Percentiles rank a stretch among this genome's conserved stretches.
These are phyloP conservation scores for Tolypocladium inflatum DNA, from an alignment of 2,329 filamentous ascomycete genomes.

Conservation along the genomic window DNA sequence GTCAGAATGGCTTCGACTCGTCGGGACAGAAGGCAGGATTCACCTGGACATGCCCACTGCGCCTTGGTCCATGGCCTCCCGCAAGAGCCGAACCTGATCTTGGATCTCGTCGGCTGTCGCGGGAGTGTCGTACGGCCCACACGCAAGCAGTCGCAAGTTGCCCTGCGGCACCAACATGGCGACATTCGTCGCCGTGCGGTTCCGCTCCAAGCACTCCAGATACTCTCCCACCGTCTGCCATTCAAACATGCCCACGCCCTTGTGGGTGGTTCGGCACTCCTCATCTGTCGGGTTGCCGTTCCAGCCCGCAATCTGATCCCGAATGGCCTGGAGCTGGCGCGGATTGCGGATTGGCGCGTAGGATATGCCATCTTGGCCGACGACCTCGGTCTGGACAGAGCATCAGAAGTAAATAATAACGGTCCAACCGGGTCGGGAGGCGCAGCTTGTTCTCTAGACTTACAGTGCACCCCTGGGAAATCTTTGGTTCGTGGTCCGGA, in stretches of 20 bases:
- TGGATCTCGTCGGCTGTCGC: constrained; percentile 9
- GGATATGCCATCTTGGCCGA: constrained; percentile 14
- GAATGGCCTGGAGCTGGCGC: constrained; percentile 9
- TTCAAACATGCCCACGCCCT: constrained; percentile 8
- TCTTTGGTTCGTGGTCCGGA: constrained; percentile 13
- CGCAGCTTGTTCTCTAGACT: neutral
- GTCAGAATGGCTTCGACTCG: neutral
- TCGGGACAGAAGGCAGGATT: neutral
- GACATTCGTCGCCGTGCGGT: constrained; percentile 13
- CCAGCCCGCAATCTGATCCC: constrained; percentile 14
- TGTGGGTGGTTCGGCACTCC: constrained; percentile 9
- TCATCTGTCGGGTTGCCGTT: constrained; percentile 14
- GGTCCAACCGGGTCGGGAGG: neutral
- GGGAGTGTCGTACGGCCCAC: constrained; percentile 11
- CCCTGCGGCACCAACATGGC: constrained; percentile 14
- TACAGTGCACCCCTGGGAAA: constrained; percentile 14
- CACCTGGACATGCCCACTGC: constrained; percentile 15
- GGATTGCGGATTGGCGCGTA: constrained; percentile 10
- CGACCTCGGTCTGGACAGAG: constrained; percentile 10
- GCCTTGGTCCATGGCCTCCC: constrained; percentile 11
- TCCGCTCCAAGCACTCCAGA: constrained; percentile 11
- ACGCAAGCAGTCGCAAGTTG: constrained; percentile 12
- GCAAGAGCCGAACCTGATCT: constrained; percentile 10
- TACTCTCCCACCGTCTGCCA: constrained; percentile 14
- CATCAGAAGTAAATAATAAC: neutral